A percentile compares a stretch with the other conserved stretches of the same genome.
These are phyloP conservation scores for Skeletonema tropicum DNA, from an alignment of 108 stramenopile genomes.

Conservation along the genomic window DNA sequence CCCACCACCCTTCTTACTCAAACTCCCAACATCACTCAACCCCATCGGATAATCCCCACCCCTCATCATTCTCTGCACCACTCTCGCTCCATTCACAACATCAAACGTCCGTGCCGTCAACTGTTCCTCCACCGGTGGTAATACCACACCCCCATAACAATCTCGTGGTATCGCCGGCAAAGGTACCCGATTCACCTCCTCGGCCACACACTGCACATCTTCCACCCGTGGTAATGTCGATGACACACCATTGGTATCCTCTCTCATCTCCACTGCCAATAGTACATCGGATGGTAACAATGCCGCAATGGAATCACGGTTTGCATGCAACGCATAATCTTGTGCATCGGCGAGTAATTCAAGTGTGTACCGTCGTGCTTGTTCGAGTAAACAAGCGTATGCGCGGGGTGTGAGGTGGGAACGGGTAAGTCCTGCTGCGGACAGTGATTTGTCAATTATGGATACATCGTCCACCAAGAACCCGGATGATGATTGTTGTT, in stretches of 20 bases:
- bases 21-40: conserved; percentile 3
- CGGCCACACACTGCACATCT: conserved; percentile 44
- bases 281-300: conserved; percentile 36
- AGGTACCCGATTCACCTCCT: conserved; percentile 67
- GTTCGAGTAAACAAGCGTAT: conserved; percentile 76
- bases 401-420: conserved; percentile 76
- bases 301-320: conserved; percentile 49
- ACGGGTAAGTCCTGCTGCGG: conserved; percentile 57
- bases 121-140: conserved; percentile 69
- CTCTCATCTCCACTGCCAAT: conserved; percentile 63
- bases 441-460: conserved; percentile 66
- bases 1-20: no score
- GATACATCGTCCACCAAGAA: conserved; percentile 67
- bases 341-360: conserved; percentile 79
- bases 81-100: conserved; percentile 75
- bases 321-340: conserved; percentile 71
- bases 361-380: conserved; percentile 74
- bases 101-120: conserved; percentile 83
- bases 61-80: conserved; percentile 56
- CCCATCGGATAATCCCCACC: conserved; percentile 30
- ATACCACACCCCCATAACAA: conserved; percentile 75
- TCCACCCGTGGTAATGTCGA: conserved; percentile 62
- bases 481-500: not conserved
- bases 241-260: conserved; percentile 19
- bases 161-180: conserved; percentile 76